phyloP scores from a whole-genome alignment of 192 early-diverging fungal genomes.

The Dimargaris verticillata region DNA sequence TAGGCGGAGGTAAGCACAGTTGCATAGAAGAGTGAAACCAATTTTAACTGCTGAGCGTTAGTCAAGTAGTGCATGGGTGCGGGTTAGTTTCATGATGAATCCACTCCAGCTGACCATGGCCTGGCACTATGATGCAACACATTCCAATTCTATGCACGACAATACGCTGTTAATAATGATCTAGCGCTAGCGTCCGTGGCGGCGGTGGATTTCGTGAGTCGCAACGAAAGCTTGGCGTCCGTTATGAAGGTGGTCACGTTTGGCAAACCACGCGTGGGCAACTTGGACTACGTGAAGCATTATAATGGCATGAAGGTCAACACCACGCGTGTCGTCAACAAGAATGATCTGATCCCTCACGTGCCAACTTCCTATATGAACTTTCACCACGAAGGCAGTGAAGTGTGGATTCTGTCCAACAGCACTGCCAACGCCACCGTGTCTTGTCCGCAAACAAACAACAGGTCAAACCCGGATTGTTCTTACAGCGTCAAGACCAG shows the following conservation, averaged over 20 bases:
- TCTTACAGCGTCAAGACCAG: background rate
- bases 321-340: background rate
- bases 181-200: background rate
- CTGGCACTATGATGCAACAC: too few relatives aligned
- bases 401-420: conserved; percentile 9
- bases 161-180: too few relatives aligned
- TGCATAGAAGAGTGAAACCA: background rate
- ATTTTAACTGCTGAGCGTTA: too few relatives aligned
- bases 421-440: background rate
- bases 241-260: conserved; percentile 1
- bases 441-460: background rate
- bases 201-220: background rate
- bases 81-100: too few relatives aligned
- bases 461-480: background rate
- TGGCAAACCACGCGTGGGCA: conserved; percentile 2
- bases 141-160: too few relatives aligned
- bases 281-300: background rate
- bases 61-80: too few relatives aligned
- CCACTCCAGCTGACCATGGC: too few relatives aligned
- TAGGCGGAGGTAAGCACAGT: conserved; percentile 1
- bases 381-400: background rate
- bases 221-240: background rate
- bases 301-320: background rate
- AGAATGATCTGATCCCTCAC: background rate
- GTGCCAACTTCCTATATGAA: background rate